Base-by-base conservation (phyloP, 2,329 filamentous ascomycete genomes). In the Fusarium mexicanum region DNA sequence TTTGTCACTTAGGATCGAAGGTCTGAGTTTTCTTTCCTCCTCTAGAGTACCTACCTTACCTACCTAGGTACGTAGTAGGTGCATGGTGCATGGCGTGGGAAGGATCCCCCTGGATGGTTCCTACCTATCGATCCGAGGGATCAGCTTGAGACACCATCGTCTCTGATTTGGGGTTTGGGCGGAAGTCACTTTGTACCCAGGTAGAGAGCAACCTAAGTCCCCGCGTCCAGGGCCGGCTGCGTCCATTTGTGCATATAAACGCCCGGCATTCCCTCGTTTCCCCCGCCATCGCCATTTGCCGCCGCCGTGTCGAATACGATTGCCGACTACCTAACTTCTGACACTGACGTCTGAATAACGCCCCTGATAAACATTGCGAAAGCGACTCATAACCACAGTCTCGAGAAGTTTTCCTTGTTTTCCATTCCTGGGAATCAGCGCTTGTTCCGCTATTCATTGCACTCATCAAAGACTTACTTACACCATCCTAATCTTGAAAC, bases 191-290 rank as follows among this genome's bases (percentile, higher is more conserved):
- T 29, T 59, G 41, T 31, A 55, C 29, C 47, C 29, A 46, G 22
- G 22, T 41, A 29, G 46, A 35, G 26, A 38, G 37, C 37, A 35
- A 35, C 33, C 33, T 35, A 35, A 35, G 33, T 35, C 33, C 33
- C 33, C 33, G 33, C 14, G 33, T 35, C 33, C 33, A 35, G 14
- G 33, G 33, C 33, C 16, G 33, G 33, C 33, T 35, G 76, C 70
- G 74, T 81, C 31, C 47, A 33, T 22, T 38, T 80, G 80, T 81
- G 83, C 85, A 87, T 86, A 86, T 87, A 87, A 86, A 87, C 85
- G 83, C 77, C 78, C 79, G 80, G 76, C 79, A 81, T 83, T 85
- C 84, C 84, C 84, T 82, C 63, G 61, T 66, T 71, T 67, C 62
- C 61, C 65, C 73, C 73, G 67, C 76, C 64, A 69, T 69, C 73